Conservation (phyloP, 305 asterid genomes). For the Fraxinus dipetala region DNA sequence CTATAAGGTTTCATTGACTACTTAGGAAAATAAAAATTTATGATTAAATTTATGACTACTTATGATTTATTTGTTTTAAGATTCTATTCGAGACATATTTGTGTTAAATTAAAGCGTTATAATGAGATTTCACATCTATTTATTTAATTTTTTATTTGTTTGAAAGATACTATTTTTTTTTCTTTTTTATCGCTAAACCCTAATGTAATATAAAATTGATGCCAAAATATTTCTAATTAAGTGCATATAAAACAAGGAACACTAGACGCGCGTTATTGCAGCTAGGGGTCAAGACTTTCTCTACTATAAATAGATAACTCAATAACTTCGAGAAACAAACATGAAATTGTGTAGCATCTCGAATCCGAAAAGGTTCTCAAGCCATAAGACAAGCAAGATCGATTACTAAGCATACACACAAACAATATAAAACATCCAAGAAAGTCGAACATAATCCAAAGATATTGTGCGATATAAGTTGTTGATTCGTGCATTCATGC, state of each 20-base stretch:
- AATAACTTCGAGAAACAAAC: neutral
- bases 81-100: too few species aligned
- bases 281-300: neutral
- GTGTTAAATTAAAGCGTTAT: too few species aligned
- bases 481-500: neutral
- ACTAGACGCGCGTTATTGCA: neutral
- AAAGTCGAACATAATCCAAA: constrained; percentile 13
- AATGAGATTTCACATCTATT: too few species aligned
- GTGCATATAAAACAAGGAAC: too few species aligned
- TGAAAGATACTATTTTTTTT: too few species aligned
- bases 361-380: neutral
- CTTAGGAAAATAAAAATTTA: too few species aligned
- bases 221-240: too few species aligned
- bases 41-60: too few species aligned
- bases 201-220: too few species aligned
- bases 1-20: neutral
- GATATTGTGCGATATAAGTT: neutral
- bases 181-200: too few species aligned
- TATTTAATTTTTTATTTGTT: too few species aligned
- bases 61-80: too few species aligned
- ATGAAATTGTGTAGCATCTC: neutral
- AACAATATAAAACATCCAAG: constrained; percentile 19
- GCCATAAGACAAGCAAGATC: neutral
- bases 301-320: neutral
- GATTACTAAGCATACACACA: neutral